These are phyloP conservation scores for Dioszegia crocea DNA, from an alignment of 768 basidiomycete genomes.

Conservation along the genomic window DNA sequence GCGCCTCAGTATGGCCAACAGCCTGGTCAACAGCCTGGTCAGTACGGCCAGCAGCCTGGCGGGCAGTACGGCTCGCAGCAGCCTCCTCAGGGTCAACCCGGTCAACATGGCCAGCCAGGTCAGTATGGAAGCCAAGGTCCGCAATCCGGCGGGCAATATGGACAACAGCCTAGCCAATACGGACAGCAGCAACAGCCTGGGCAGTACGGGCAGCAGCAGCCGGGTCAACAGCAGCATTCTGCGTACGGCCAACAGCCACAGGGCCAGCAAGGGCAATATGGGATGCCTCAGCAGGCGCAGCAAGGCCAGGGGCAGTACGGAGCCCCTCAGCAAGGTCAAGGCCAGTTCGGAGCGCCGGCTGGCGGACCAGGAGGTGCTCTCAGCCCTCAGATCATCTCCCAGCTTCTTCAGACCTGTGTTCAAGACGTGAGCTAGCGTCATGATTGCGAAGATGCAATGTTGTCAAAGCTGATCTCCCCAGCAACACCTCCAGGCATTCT, in stretches of 20 bases:
- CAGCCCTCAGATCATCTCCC: slow-evolving; percentile 1
- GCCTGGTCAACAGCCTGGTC: background rate
- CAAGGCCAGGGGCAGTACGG: slow-evolving; percentile 34
- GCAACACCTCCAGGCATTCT: slow-evolving; percentile 51
- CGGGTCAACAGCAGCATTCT: too few relatives aligned
- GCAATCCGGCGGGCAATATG: too few relatives aligned
- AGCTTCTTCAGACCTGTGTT: slow-evolving; percentile 3
- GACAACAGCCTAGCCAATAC: too few relatives aligned
- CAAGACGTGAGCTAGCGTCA: background rate
- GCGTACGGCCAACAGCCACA: too few relatives aligned
- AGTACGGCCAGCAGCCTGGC: slow-evolving; percentile 11
- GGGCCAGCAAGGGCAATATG: slow-evolving; percentile 11
- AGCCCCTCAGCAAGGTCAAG: slow-evolving; percentile 19
- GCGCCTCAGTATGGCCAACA: slow-evolving; percentile 15
- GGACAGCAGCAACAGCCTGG: too few relatives aligned
- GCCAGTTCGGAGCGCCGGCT: slow-evolving; percentile 20
- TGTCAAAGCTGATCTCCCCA: slow-evolving; percentile 15
- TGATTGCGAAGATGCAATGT: background rate
- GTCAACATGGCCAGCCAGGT: too few relatives aligned
- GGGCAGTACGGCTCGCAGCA: background rate
- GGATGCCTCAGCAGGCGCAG: too few relatives aligned
- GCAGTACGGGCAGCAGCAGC: too few relatives aligned
- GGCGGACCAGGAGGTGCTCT: slow-evolving; percentile 24
- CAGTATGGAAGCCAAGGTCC: too few relatives aligned
- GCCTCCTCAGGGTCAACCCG: slow-evolving; percentile 7